Evolutionary conservation across 495 filamentous ascomycete species (phyloP).

Genomic region (Usnea hakonensis): DNA sequence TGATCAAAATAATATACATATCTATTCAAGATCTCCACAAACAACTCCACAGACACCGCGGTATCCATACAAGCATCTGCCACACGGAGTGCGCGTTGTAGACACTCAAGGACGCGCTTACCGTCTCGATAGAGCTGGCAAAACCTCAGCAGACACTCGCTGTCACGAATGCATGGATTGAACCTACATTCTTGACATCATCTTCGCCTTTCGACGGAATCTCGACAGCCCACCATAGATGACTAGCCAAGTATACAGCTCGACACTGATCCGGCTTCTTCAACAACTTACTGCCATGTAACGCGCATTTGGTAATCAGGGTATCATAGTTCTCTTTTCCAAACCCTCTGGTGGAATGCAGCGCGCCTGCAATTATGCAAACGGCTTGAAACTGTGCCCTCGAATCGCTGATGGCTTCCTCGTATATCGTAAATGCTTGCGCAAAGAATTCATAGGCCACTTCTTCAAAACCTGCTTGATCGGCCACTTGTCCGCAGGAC

Average conservation of each 20-base stretch:
- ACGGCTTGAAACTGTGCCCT: slow-evolving; percentile 97
- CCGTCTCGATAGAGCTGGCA: slow-evolving; percentile 87
- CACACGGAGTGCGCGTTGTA: slow-evolving; percentile 90
- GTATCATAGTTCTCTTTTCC: slow-evolving; percentile 97
- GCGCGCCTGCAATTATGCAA: slow-evolving; percentile 81
- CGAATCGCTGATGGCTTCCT: slow-evolving; percentile 90
- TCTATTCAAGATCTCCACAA: slow-evolving; percentile 94
- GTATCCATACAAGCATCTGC: slow-evolving; percentile 99
- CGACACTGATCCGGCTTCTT: slow-evolving; percentile 98
- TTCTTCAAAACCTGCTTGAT: slow-evolving; percentile 88
- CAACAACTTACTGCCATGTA: slow-evolving; percentile 93
- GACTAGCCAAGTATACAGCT: slow-evolving; percentile 90
- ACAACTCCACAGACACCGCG: slow-evolving; percentile 93
- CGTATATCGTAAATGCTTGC: slow-evolving; percentile 96
- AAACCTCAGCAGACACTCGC: slow-evolving; percentile 21
- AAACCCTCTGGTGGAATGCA: slow-evolving; percentile 82
- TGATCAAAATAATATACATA: slow-evolving; percentile 99
- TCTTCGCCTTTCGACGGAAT: slow-evolving; percentile 74
- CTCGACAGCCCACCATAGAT: slow-evolving; percentile 96
- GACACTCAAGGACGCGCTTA: slow-evolving; percentile 90
- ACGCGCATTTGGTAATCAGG: slow-evolving; percentile 90
- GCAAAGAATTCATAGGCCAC: slow-evolving; percentile 97
- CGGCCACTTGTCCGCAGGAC: slow-evolving; percentile 84
- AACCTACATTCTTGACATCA: slow-evolving; percentile 70
- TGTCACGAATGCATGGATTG: not conserved